These are phyloP conservation scores for Rhizoclosmatium globosum DNA, from an alignment of 192 early-diverging fungal species.

Conservation along the genomic window DNA sequence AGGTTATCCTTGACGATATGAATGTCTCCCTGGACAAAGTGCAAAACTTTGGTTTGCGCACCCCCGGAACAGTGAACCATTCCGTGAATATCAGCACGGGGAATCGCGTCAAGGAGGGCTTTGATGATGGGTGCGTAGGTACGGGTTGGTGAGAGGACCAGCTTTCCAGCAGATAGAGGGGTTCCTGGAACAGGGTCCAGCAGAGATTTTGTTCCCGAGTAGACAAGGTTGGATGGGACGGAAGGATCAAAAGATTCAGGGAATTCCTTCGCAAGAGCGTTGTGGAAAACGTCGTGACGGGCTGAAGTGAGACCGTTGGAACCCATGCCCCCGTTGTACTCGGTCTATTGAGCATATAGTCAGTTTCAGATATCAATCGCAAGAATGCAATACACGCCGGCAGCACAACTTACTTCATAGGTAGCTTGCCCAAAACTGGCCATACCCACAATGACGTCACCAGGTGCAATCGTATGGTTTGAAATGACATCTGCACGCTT, in stretches of 20 bases:
- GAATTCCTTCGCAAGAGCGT: neutral
- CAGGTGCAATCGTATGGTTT: neutral
- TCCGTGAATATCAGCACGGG: neutral
- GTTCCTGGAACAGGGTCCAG: neutral
- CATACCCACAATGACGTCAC: neutral
- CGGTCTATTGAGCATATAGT: neutral
- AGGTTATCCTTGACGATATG: neutral
- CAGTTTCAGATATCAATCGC: neutral
- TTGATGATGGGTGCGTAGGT: slow-evolving; percentile 5
- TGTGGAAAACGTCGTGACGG: neutral
- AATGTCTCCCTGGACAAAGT: neutral
- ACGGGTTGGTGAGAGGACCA: neutral
- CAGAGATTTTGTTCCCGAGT: neutral
- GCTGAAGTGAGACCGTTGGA: neutral
- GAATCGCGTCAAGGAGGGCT: neutral
- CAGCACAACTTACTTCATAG: neutral
- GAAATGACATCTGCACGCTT: neutral
- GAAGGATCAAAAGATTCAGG: neutral
- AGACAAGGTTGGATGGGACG: neutral
- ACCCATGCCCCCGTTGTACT: neutral
- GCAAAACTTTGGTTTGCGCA: neutral
- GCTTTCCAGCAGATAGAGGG: neutral
- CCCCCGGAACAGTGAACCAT: neutral
- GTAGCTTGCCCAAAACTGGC: neutral
- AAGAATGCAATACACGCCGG: neutral